Conservation (phyloP, 139 green algal genomes). For the Volvox reticuliferus region DNA sequence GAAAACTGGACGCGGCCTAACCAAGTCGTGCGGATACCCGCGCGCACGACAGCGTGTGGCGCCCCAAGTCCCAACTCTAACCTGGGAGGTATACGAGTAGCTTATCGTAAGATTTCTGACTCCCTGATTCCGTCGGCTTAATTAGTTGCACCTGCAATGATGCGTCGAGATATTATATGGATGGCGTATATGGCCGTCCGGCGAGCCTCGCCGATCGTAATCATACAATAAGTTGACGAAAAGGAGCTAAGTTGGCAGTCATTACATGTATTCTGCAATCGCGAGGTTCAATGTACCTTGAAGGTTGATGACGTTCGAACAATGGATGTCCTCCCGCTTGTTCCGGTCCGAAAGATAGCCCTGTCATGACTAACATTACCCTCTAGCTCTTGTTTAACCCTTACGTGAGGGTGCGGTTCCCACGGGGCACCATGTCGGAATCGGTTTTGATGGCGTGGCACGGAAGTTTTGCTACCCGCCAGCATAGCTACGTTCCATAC, state of each 20-base stretch:
- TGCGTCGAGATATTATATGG: too few species aligned
- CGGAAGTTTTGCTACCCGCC: neutral
- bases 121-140: neutral
- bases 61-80: slow-evolving; percentile 7
- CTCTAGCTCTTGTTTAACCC: too few species aligned
- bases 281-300: neutral
- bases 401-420: too few species aligned
- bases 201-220: too few species aligned
- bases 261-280: too few species aligned
- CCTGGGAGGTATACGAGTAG: slow-evolving; percentile 70
- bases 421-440: neutral
- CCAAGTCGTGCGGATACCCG: neutral
- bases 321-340: neutral
- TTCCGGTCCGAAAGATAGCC: neutral
- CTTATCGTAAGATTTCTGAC: neutral
- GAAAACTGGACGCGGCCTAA: neutral
- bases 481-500: neutral
- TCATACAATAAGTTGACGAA: too few species aligned
- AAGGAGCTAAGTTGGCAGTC: too few species aligned
- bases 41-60: neutral
- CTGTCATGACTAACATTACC: too few species aligned
- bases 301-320: neutral
- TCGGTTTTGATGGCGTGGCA: neutral
- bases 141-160: slow-evolving; percentile 23
- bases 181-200: too few species aligned